phyloP scores from a whole-genome alignment of 2,329 filamentous ascomycete genomes.

The Colletotrichum caudatum region DNA sequence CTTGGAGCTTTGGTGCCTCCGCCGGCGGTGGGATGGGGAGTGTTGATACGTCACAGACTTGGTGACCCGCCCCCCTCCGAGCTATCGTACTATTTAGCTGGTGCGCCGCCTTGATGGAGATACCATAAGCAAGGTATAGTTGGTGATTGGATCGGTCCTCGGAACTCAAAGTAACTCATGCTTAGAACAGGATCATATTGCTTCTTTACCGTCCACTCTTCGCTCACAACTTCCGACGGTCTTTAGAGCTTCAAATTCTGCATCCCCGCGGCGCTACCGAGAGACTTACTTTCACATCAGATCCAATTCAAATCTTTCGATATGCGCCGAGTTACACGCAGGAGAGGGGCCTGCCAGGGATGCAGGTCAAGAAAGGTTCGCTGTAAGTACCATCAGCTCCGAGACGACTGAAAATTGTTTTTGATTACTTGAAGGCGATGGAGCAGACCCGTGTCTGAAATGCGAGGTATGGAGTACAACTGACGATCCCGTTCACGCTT shows the following conservation, averaged over 20 bases:
- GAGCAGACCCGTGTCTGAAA: conserved; percentile 33
- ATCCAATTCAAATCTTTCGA: not conserved
- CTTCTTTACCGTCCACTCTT: not conserved
- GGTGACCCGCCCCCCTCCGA: not conserved
- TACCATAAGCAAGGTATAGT: not conserved
- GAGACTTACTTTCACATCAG: not conserved
- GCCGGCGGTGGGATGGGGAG: not conserved
- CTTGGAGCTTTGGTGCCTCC: not conserved
- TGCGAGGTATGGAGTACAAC: conserved; percentile 23
- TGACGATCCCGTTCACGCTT: too few species aligned
- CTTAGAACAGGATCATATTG: conserved; percentile 24
- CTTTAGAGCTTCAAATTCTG: not conserved
- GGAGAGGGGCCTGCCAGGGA: conserved; percentile 35
- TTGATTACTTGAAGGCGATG: conserved; percentile 28
- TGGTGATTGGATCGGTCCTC: not conserved
- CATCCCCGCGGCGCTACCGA: not conserved
- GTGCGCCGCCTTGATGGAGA: not conserved
- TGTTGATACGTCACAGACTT: not conserved
- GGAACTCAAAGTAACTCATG: not conserved
- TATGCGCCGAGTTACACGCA: conserved; percentile 36
- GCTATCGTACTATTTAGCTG: not conserved
- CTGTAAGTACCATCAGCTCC: conserved; percentile 18
- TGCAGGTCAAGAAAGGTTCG: conserved; percentile 37
- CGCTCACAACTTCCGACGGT: not conserved
- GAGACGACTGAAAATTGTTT: not conserved